Evolutionary conservation across 352 stramenopile species (phyloP).

Genomic region (Phytopythium boreale): DNA sequence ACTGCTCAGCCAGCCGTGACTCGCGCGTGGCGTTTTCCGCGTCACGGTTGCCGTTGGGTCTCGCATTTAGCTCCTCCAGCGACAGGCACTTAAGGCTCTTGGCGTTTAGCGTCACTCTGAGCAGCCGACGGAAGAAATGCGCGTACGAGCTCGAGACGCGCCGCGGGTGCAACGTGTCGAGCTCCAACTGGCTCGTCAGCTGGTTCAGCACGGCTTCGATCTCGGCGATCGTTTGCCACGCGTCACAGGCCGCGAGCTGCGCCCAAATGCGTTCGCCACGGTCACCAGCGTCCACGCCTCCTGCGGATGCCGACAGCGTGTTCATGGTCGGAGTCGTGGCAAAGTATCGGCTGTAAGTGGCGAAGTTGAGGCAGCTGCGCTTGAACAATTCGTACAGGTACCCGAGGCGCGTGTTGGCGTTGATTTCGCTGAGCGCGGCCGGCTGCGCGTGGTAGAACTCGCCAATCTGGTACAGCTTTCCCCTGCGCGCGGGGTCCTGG

Average conservation of each 20-base stretch:
- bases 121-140: conserved; percentile 29
- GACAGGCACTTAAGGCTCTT: conserved; percentile 24
- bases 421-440: not conserved
- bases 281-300: not conserved
- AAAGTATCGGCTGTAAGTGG: conserved; percentile 24
- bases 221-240: conserved; percentile 27
- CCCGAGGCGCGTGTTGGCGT: conserved; percentile 18
- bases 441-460: conserved; percentile 2
- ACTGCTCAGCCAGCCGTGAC: not conserved
- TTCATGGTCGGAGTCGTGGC: conserved; percentile 9
- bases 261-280: conserved; percentile 16
- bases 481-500: not conserved
- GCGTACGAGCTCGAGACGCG: conserved; percentile 22
- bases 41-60: not conserved
- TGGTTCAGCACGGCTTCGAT: conserved; percentile 30
- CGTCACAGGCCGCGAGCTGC: conserved; percentile 18
- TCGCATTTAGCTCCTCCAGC: conserved; percentile 13
- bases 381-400: conserved; percentile 23
- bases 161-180: conserved; percentile 15
- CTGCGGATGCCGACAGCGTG: conserved; percentile 10
- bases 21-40: conserved; percentile 1
- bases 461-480: conserved; percentile 7
- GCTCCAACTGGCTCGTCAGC: conserved; percentile 18
- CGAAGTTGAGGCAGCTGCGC: conserved; percentile 21
- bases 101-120: conserved; percentile 22